phyloP scores from a whole-genome alignment of 192 early-diverging fungal species.

The Kickxella alabastrina region DNA sequence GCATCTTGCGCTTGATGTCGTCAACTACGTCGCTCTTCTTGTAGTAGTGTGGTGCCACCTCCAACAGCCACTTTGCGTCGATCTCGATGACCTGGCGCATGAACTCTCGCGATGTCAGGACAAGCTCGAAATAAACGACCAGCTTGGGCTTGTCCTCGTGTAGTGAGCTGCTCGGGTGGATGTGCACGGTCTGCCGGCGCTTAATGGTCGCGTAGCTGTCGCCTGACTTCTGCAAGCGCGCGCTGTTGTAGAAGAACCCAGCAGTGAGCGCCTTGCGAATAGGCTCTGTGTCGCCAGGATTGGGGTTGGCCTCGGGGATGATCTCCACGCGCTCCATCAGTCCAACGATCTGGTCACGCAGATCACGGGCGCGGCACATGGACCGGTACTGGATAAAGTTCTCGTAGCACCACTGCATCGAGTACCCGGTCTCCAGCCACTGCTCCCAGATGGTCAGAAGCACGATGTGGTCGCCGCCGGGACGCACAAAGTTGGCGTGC shows the following conservation, averaged over 20 bases:
- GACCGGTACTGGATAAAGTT: slow-evolving; percentile 94
- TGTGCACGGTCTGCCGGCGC: slow-evolving; percentile 82
- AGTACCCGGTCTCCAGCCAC: slow-evolving; percentile 86
- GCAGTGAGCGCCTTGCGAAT: slow-evolving; percentile 91
- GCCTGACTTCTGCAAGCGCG: slow-evolving; percentile 76
- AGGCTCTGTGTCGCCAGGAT: slow-evolving; percentile 78
- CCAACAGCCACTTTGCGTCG: slow-evolving; percentile 72
- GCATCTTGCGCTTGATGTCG: slow-evolving; percentile 49
- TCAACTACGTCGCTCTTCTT: slow-evolving; percentile 75
- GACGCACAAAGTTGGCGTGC: slow-evolving; percentile 78
- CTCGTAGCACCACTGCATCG: slow-evolving; percentile 94
- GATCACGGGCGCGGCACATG: slow-evolving; percentile 83
- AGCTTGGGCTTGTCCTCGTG: slow-evolving; percentile 79
- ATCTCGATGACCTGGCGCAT: slow-evolving; percentile 95
- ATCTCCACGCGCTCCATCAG: slow-evolving; percentile 93
- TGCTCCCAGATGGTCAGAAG: slow-evolving; percentile 91
- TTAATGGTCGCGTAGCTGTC: slow-evolving; percentile 91
- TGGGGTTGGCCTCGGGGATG: slow-evolving; percentile 70
- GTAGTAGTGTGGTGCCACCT: slow-evolving; percentile 88
- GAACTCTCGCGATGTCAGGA: slow-evolving; percentile 91
- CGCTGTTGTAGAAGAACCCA: slow-evolving; percentile 96
- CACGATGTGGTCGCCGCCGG: slow-evolving; percentile 93
- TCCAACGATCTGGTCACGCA: slow-evolving; percentile 89
- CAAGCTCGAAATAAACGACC: slow-evolving; percentile 90
- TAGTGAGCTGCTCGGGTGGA: slow-evolving; percentile 85